phyloP scores from a whole-genome alignment of 2,329 filamentous ascomycete genomes.

The Fusarium scirpi region DNA sequence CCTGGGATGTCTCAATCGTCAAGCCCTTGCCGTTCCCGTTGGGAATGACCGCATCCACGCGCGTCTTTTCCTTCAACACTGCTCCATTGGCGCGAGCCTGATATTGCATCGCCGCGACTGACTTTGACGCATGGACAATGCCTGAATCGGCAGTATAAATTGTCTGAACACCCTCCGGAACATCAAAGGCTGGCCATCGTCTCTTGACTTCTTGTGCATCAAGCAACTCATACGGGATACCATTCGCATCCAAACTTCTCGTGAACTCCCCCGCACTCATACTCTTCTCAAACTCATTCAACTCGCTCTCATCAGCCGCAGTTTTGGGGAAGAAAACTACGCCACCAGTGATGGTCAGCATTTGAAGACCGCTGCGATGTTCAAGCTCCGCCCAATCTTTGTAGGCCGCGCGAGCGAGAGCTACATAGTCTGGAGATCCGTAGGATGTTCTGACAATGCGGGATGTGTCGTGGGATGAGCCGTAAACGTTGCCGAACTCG shows the following conservation, averaged over 20 bases:
- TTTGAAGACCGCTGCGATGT: conserved; percentile 26
- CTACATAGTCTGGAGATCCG: conserved; percentile 40
- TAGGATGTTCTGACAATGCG: conserved; percentile 44
- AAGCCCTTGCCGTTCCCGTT: conserved; percentile 1
- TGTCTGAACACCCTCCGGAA: conserved; percentile 20
- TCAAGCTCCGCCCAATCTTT: conserved; percentile 43
- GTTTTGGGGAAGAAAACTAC: conserved; percentile 40
- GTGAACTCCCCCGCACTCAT: conserved; percentile 10
- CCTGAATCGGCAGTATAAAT: conserved; percentile 45
- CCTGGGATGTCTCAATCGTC: conserved; percentile 20
- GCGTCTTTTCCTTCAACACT: conserved; percentile 25
- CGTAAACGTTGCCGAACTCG: conserved; percentile 42
- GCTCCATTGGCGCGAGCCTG: conserved; percentile 24
- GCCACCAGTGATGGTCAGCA: conserved; percentile 42
- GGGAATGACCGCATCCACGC: conserved; percentile 11
- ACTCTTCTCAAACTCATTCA: conserved; percentile 21
- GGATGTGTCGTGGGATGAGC: conserved; percentile 44
- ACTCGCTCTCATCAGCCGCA: background rate
- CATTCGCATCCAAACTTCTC: conserved; percentile 28
- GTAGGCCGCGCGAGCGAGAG: conserved; percentile 41
- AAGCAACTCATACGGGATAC: conserved; percentile 39
- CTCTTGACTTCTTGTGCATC: conserved; percentile 18
- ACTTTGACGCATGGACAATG: conserved; percentile 35
- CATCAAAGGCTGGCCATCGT: conserved; percentile 40
- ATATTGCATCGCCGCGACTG: conserved; percentile 31